These are phyloP conservation scores for Cladosporium oxysporum DNA, from an alignment of 2,329 filamentous ascomycete species.

Conservation along the genomic window DNA sequence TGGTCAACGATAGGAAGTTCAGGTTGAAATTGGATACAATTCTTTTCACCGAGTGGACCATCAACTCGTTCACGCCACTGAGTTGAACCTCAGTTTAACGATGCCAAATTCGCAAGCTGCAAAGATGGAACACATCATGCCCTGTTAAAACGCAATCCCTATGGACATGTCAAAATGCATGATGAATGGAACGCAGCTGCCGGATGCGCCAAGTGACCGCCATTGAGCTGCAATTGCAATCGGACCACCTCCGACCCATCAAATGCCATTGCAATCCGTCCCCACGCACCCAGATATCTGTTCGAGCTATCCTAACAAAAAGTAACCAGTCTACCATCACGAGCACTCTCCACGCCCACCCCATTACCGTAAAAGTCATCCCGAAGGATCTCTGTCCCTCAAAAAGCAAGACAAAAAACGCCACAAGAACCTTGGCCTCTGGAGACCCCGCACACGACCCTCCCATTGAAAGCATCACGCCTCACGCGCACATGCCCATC, in stretches of 20 bases:
- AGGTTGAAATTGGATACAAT: too few species aligned
- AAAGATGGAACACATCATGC: background rate
- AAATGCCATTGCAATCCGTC: background rate
- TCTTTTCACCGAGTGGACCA: too few species aligned
- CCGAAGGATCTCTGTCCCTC: background rate
- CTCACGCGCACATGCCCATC: background rate
- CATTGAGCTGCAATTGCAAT: background rate
- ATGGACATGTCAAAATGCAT: background rate
- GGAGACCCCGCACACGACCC: slow-evolving; percentile 9
- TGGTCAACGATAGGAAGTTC: too few species aligned
- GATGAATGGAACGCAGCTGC: background rate
- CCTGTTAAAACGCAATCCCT: background rate
- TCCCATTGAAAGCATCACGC: slow-evolving; percentile 1
- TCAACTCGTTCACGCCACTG: too few species aligned
- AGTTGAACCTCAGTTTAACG: background rate
- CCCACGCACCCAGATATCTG: background rate
- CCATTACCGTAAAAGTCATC: background rate
- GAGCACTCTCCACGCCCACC: background rate
- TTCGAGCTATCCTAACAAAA: background rate
- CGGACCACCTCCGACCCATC: background rate
- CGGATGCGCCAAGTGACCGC: background rate
- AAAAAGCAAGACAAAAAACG: background rate
- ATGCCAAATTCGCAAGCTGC: background rate
- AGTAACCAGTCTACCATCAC: background rate
- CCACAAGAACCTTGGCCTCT: slow-evolving; percentile 14